Percentiles rank a stretch among this genome's conserved stretches.
phyloP scores from a whole-genome alignment of 805 yeast genomes.

The Starmerella floris region DNA sequence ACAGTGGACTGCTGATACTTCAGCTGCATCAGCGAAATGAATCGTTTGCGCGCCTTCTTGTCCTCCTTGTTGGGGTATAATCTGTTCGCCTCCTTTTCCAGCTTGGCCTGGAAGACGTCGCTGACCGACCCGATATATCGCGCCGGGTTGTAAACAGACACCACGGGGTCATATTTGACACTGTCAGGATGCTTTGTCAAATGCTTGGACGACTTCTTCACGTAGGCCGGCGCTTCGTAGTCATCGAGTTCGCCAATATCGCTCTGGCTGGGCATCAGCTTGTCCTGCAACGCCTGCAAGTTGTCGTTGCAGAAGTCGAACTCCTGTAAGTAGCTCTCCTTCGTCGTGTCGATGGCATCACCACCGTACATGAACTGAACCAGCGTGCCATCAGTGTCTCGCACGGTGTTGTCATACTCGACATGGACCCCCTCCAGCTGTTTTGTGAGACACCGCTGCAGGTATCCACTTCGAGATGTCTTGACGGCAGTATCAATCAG shows the following conservation, averaged over 20 bases:
- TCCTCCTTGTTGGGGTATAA: constrained; percentile 33
- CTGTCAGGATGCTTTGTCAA: constrained; percentile 39
- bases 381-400: constrained; percentile 90
- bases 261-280: constrained; percentile 71
- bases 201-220: constrained; percentile 68
- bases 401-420: constrained; percentile 83
- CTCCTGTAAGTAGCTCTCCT: constrained; percentile 86
- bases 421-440: constrained; percentile 95
- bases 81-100: constrained; percentile 53
- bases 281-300: constrained; percentile 69
- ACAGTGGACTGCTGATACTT: constrained; percentile 93
- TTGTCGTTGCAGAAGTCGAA: constrained; percentile 88
- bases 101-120: constrained; percentile 68
- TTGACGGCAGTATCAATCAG: constrained; percentile 98
- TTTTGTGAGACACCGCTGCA: constrained; percentile 95
- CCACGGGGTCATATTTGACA: constrained; percentile 71
- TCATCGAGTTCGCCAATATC: constrained; percentile 55
- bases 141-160: constrained; percentile 75
- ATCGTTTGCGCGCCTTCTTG: constrained; percentile 55
- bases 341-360: constrained; percentile 85
- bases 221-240: constrained; percentile 63
- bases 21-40: constrained; percentile 93
- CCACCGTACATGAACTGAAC: constrained; percentile 96
- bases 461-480: constrained; percentile 94
- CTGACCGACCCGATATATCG: constrained; percentile 87